Base-by-base conservation (phyloP, 2,329 filamentous ascomycete genomes). In the Pseudopyrenochaeta lycopersici region DNA sequence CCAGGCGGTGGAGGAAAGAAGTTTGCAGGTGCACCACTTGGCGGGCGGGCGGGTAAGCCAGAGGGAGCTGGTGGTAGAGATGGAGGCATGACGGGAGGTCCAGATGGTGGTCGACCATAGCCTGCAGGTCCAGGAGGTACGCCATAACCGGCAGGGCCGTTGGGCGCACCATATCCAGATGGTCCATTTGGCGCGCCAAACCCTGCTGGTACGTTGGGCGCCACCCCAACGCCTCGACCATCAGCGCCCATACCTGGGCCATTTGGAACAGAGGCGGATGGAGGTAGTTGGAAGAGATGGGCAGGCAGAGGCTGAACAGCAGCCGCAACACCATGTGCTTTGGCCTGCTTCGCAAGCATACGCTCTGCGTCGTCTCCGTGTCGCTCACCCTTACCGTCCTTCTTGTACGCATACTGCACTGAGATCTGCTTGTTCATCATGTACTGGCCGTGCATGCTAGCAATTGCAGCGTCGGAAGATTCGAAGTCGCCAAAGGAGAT, bases 361-460 rank as follows among this genome's bases (percentile, higher is more conserved):
- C 95, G 85, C 79, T 99, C 95, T 27, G 95, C 95, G 66, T 92
- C 86, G 74, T 99, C 95, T 67, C 95, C 95, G 73, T 99, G 95
- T 53, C 95, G 84, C 79, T 98, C 94, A 66, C 94, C 94, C 80
- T 97, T 97, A 64, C 95, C 95, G 71, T 99, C 95, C 79, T 98
- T 98, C 84, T 99, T 99, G 85, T 97, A 98, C 33, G 95, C 95
- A 76, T 98, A 99, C 77, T 98, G 94, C 39, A 99, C 95, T 2
- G 90, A 91, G 66, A 98, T 90, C 76, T 97, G 91, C 80, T 97
- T 97, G 82, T 95, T 97, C 83, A 96, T 93, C 56, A 99, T 86
- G 77, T 95, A 98, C 79, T 98, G 93, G 46, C 92, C 92, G 74
- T 97, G 90, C 90, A 99, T 93, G 74, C 94, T 95, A 63, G 88